phyloP scores from a whole-genome alignment of 306 rosid species.

The Neltuma alba region DNA sequence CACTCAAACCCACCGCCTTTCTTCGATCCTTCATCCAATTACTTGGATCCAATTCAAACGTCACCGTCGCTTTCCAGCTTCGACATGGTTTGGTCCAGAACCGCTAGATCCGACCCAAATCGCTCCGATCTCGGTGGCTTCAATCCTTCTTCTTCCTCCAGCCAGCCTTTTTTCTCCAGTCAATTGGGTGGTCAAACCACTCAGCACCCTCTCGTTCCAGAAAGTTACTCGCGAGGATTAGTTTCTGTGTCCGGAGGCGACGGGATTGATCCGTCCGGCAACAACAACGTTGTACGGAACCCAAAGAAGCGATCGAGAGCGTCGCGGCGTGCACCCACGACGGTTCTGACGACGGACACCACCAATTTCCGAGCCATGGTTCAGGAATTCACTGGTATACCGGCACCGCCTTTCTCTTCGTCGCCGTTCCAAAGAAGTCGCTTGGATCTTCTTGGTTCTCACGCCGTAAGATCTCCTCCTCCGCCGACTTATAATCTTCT shows the following conservation, averaged over 20 bases:
- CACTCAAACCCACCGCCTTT: constrained; percentile 21
- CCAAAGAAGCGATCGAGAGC: constrained; percentile 93
- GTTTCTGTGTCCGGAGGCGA: neutral
- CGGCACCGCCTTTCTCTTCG: constrained; percentile 82
- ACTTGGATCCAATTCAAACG: constrained; percentile 56
- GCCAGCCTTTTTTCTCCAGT: neutral
- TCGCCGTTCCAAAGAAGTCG: constrained; percentile 71
- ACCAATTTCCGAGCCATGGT: constrained; percentile 96
- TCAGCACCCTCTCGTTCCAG: constrained; percentile 19
- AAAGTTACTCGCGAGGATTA: constrained; percentile 28
- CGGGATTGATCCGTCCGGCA: constrained; percentile 11
- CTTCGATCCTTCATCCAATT: constrained; percentile 63
- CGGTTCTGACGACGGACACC: constrained; percentile 86
- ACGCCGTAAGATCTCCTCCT: constrained; percentile 45
- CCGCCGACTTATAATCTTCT: constrained; percentile 58
- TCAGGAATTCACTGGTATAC: constrained; percentile 96
- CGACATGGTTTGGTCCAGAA: constrained; percentile 61
- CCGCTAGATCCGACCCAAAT: constrained; percentile 59
- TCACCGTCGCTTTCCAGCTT: constrained; percentile 36
- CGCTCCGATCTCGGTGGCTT: constrained; percentile 47
- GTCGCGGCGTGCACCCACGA: constrained; percentile 92
- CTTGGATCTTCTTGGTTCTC: constrained; percentile 68
- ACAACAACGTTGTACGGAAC: constrained; percentile 52
- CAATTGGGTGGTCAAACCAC: neutral
- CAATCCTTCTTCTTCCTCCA: constrained; percentile 20